Evolutionary conservation across 2,329 filamentous ascomycete species (phyloP).

Genomic region (Cercospora sp.): DNA sequence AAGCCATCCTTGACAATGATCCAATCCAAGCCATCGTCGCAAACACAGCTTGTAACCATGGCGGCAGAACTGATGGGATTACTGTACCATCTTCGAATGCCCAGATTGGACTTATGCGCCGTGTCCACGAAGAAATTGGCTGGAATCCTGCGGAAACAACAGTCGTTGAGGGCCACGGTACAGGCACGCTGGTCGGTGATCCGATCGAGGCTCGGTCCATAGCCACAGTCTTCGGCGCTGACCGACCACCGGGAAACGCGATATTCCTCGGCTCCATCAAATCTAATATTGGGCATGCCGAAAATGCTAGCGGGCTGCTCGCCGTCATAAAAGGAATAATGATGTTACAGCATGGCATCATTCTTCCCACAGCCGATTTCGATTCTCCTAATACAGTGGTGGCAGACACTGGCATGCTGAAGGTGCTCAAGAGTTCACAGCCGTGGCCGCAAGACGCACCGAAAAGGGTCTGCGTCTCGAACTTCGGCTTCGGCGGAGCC

Average conservation of each 20-base stretch:
- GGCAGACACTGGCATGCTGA: conserved; percentile 29
- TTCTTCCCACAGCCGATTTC: conserved; percentile 27
- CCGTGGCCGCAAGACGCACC: conserved; percentile 4
- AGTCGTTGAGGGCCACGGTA: conserved; percentile 35
- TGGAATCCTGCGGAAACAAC: conserved; percentile 17
- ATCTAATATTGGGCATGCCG: conserved; percentile 49
- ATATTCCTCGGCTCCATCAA: conserved; percentile 37
- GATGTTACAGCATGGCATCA: conserved; percentile 3
- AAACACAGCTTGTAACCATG: conserved; percentile 35
- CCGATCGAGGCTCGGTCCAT: conserved; percentile 16
- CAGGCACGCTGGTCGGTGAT: conserved; percentile 31
- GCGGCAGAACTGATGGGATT: conserved; percentile 37
- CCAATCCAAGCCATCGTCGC: conserved; percentile 43
- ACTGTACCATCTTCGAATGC: conserved; percentile 32
- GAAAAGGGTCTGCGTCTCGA: conserved; percentile 20
- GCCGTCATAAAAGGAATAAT: conserved; percentile 45
- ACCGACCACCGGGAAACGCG: not conserved
- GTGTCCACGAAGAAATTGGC: not conserved
- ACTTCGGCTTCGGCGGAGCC: conserved; percentile 18
- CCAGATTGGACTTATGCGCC: conserved; percentile 1
- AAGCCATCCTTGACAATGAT: conserved; percentile 50
- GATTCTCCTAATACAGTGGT: conserved; percentile 18
- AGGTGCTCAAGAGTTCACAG: conserved; percentile 10
- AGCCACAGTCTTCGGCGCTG: not conserved
- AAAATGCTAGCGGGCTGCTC: conserved; percentile 53